Evolutionary conservation across 139 green algal genomes (phyloP), one percentile per base, ranked within the genome.

Genomic region (Chlamydomonas schloesseri): DNA sequence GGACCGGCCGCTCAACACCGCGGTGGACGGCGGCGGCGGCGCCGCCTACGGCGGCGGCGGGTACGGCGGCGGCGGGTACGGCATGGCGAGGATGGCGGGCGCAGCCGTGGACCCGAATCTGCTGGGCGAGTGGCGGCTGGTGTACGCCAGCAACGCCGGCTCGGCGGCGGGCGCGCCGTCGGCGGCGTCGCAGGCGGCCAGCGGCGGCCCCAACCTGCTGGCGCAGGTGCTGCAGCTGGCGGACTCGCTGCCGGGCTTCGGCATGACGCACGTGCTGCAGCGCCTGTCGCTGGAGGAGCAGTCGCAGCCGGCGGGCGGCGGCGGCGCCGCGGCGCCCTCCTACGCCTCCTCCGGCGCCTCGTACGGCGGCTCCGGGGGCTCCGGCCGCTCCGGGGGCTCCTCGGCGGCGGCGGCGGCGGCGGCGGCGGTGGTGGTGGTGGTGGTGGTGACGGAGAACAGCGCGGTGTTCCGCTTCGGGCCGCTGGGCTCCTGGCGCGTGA

Each of bases 221-320:
- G 69, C 69, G 5, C 85, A 89, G 81, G 42, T 91, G 17, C 81
- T 88, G 46, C 87, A 91, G 46, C 15, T 91, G 20, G 81, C 81
- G 8, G 87, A 88, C 65, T 36, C n/a, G 13, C 36, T 88, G 31
- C 87, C 87, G 1, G 87, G 87, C 46, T 80, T 90, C 23, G 87
- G 87, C 28, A 88, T 90, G 73, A 67, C 60, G 18, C 57, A 74
- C 58, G 81, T 90, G 34, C 28, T 82, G 67, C 87, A 90, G 73
- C 72, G 72, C 6, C 65, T 90, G 55, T 20, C 29, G 1, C 21
- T 68, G 73, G 50, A 83, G 50, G 6, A 34, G 47, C 18, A n/a
- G n/a, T n/a, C n/a, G n/a, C n/a, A n/a, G n/a, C 64, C 28, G 64
- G 28, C 69, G 5, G 28, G 10, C 36, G 36, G 24, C 26, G 34